A percentile compares a stretch with the other conserved stretches of the same genome.
phyloP scores from a whole-genome alignment of 1,284 basidiomycete genomes.

The Puccinia triticina region DNA sequence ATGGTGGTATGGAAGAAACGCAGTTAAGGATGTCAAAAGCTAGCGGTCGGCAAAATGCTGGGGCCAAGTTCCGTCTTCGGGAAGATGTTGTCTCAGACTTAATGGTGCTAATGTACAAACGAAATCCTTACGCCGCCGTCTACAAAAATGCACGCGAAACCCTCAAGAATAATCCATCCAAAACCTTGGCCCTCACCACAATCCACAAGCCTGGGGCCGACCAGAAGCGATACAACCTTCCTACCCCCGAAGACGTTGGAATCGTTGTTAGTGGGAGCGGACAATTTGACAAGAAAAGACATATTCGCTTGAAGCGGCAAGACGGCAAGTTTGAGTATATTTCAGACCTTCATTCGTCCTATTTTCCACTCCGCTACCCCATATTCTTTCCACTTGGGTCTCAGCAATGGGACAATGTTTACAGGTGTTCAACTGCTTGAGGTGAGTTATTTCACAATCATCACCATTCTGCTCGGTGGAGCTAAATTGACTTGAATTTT shows the following conservation, averaged over 20 bases:
- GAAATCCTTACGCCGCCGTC: conserved; percentile 1
- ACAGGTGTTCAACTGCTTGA: no score
- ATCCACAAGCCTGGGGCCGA: neutral
- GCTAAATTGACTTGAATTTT: neutral
- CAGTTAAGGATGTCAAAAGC: neutral
- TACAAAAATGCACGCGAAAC: neutral
- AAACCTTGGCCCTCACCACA: no score
- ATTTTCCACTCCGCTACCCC: no score
- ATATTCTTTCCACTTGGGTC: no score
- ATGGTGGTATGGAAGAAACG: neutral
- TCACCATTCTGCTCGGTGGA: neutral
- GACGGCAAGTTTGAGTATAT: neutral
- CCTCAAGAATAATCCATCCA: no score
- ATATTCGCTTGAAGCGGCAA: neutral
- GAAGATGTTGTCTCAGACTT: neutral
- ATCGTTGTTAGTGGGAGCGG: neutral
- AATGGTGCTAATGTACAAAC: neutral
- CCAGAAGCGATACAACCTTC: neutral
- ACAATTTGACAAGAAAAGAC: no score
- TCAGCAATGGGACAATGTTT: no score
- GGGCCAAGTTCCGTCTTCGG: no score
- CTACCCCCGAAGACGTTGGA: neutral
- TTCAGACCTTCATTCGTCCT: no score
- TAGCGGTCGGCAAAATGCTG: no score
- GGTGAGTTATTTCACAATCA: no score